A percentile compares a stretch with the other conserved stretches of the same genome.
phyloP scores from a whole-genome alignment of 2,329 filamentous ascomycete species.

The Botrytis byssoidea region DNA sequence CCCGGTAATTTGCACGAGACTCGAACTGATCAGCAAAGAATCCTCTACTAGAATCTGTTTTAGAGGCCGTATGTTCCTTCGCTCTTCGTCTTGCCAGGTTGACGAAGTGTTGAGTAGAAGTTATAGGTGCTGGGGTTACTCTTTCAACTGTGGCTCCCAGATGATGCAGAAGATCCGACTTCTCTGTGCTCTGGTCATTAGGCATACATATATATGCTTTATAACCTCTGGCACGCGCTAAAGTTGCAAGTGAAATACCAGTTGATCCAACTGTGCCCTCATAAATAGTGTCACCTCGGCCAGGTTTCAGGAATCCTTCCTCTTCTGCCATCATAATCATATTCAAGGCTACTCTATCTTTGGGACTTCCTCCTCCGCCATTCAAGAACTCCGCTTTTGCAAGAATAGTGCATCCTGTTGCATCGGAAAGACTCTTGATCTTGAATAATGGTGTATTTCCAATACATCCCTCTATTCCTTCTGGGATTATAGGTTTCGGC shows the following conservation, averaged over 20 bases:
- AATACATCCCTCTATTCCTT: constrained; percentile 88
- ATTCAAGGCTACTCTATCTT: constrained; percentile 88
- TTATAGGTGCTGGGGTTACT: constrained; percentile 86
- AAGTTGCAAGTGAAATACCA: constrained; percentile 87
- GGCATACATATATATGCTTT: constrained; percentile 97
- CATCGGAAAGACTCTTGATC: constrained; percentile 80
- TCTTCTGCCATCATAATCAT: constrained; percentile 85
- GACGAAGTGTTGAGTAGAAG: constrained; percentile 91
- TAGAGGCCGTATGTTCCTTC: constrained; percentile 63
- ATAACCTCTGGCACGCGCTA: constrained; percentile 86
- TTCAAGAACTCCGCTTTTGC: constrained; percentile 97
- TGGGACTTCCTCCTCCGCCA: constrained; percentile 88
- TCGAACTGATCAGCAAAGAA: constrained; percentile 98
- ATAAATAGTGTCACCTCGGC: constrained; percentile 90
- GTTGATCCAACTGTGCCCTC: constrained; percentile 97
- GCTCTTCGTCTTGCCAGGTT: constrained; percentile 82
- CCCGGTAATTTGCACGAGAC: constrained; percentile 81
- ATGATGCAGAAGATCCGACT: constrained; percentile 82
- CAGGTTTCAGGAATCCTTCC: constrained; percentile 69
- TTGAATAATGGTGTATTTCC: constrained; percentile 88
- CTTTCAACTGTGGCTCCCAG: constrained; percentile 91
- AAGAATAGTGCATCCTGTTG: constrained; percentile 84
- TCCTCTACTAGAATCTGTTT: constrained; percentile 64
- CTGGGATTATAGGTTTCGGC: constrained; percentile 50
- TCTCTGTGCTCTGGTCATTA: constrained; percentile 83